Evolutionary conservation across 768 basidiomycete species (phyloP).

Genomic region (Phylloporus rhodoxanthus): DNA sequence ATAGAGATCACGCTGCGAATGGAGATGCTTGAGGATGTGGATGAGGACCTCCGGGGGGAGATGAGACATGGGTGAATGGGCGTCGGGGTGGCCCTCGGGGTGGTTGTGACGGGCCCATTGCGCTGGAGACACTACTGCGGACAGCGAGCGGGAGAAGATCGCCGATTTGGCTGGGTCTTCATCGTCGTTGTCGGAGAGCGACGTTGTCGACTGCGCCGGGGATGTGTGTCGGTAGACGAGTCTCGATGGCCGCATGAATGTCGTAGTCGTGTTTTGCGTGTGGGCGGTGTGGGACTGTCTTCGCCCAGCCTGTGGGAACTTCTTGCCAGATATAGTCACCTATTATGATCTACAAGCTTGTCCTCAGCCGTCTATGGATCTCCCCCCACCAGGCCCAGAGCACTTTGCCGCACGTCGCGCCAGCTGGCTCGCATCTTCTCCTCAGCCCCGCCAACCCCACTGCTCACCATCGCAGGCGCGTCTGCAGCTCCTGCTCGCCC

Average conservation of each 20-base stretch:
- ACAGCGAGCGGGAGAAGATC: slow-evolving; percentile 33
- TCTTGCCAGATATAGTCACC: slow-evolving; percentile 21
- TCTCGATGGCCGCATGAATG: slow-evolving; percentile 27
- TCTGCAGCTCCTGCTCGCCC: slow-evolving; percentile 46
- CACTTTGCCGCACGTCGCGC: slow-evolving; percentile 58
- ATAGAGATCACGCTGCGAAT: slow-evolving; percentile 67
- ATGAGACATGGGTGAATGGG: slow-evolving; percentile 53
- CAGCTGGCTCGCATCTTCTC: slow-evolving; percentile 47
- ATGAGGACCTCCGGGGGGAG: slow-evolving; percentile 91
- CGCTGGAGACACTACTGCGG: slow-evolving; percentile 52
- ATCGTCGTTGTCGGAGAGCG: slow-evolving; percentile 68
- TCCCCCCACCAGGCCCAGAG: slow-evolving; percentile 56
- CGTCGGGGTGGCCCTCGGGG: slow-evolving; percentile 29
- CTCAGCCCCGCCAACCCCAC: slow-evolving; percentile 19
- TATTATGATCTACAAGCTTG: neutral
- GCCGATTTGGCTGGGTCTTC: slow-evolving; percentile 53
- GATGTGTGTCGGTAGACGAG: slow-evolving; percentile 38
- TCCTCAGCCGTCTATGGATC: neutral
- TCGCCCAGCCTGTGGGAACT: slow-evolving; percentile 12
- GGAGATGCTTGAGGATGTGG: slow-evolving; percentile 82
- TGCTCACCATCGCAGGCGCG: slow-evolving; percentile 38
- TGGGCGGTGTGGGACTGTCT: neutral
- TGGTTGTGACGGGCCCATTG: slow-evolving; percentile 47
- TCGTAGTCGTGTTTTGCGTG: neutral
- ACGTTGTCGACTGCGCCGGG: slow-evolving; percentile 67